Base-by-base conservation (phyloP, 140 eudicot genomes). In the Oenanthe javanica region DNA sequence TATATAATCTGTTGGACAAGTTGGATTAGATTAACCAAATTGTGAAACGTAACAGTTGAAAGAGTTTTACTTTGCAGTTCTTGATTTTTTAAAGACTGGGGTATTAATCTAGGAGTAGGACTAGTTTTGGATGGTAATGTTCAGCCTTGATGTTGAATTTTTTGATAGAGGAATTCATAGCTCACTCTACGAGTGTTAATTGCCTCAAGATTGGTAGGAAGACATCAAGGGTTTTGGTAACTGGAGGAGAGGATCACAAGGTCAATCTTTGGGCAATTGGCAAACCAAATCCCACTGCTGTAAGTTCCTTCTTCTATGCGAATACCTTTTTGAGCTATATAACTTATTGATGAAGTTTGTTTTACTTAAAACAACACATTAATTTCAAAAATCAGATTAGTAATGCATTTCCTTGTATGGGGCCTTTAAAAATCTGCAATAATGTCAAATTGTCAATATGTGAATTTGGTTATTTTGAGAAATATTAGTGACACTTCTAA, bases 201-300 rank as follows among this genome's bases (percentile, higher is more conserved):
- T 94, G 97, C 84, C 85, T 94, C 54, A 90, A 92, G 84, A 94
- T 94, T 76, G 99, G 99, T 86, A 89, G 97, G 87, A 94, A 90
- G 82, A 81, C 99, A 59, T 92, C 97, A 0, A 88, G 97, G 82
- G 93, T 94, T 83, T 91, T 94, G 79, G 91, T 92, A 76, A 94
- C 99, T 50, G 99, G 99, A 73, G 99, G 99, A 72, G 99, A 94
- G 88, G 99, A 94, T 90, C 97, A 94, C 82, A 94, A 94, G 85
- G 99, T 94, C 85, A 94, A 94, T 81, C 94, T 94, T 27, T 94
- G 99, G 99, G 92, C 99, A 59, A 94, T 94, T 81, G 99, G 99
- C 84, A 94, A 94, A 82, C 99, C 99, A 46, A 92, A 92, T 88
- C 91, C 99, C 75, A 85, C 92, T 79, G 67, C 89, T 96, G 99